Percentiles rank a stretch among this genome's conserved stretches.
Evolutionary conservation across 108 stramenopile species (phyloP).

Genomic region (Nannochloropsis oceanica): DNA sequence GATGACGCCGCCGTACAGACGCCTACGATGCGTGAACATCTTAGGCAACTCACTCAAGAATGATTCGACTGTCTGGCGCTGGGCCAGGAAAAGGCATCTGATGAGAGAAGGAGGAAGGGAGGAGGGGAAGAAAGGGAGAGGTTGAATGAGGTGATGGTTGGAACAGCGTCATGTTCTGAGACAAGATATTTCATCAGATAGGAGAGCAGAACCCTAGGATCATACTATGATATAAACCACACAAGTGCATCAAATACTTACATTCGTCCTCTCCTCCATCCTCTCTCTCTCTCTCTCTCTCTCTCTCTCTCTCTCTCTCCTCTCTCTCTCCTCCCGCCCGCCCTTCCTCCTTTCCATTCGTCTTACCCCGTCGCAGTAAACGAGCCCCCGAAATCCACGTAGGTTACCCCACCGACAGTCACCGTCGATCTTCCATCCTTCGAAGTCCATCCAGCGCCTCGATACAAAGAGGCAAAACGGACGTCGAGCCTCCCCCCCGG

Average conservation of each 20-base stretch:
- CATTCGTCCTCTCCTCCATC: not conserved
- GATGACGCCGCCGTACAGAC: not conserved
- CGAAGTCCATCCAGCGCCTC: not conserved
- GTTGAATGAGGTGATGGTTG: no score
- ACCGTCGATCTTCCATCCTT: not conserved
- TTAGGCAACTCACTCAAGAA: not conserved
- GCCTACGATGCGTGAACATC: not conserved
- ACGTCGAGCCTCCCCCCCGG: not conserved
- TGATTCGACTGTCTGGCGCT: no score
- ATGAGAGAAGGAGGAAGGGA: not conserved
- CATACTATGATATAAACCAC: no score
- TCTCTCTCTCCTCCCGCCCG: not conserved
- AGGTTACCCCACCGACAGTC: not conserved
- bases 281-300: no score
- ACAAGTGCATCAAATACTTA: no score
- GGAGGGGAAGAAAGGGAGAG: not conserved
- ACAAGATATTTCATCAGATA: no score
- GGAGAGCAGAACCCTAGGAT: no score
- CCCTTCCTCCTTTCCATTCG: not conserved
- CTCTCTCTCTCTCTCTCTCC: no score
- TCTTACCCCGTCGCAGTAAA: not conserved
- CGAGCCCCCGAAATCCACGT: not conserved
- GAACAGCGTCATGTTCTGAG: no score
- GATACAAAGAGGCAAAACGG: not conserved
- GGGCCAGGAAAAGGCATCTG: not conserved